Conservation (phyloP, 2,329 filamentous ascomycete genomes). For the Orbilia javanica region DNA sequence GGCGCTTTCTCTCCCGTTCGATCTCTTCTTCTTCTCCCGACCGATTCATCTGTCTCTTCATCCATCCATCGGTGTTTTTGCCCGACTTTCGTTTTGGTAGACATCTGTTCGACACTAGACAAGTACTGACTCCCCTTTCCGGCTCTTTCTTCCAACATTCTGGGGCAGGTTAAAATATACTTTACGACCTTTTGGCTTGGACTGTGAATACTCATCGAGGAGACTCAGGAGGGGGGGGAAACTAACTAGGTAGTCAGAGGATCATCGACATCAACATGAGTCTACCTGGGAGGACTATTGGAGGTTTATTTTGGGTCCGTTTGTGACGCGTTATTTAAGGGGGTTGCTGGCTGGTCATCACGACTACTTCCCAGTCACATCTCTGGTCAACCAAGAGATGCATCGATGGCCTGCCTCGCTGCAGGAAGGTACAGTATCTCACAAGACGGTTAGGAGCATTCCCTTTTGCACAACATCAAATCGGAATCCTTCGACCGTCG, state of each 20-base stretch:
- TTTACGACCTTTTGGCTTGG: background rate
- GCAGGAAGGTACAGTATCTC: slow-evolving; percentile 35
- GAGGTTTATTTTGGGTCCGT: background rate
- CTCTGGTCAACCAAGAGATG: slow-evolving; percentile 42
- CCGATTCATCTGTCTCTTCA: slow-evolving; percentile 10
- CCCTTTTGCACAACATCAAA: slow-evolving; percentile 53
- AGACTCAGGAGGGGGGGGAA: too few relatives aligned
- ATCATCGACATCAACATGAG: background rate
- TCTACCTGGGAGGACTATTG: background rate
- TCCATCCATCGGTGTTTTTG: background rate
- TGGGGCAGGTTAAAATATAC: background rate
- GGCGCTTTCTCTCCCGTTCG: slow-evolving; percentile 23
- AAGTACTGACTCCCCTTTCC: slow-evolving; percentile 6
- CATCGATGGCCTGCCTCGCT: slow-evolving; percentile 37
- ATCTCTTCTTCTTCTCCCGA: slow-evolving; percentile 21
- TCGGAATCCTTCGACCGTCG: slow-evolving; percentile 33
- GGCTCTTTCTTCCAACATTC: background rate
- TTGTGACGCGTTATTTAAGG: slow-evolving; percentile 32
- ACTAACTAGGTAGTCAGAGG: background rate
- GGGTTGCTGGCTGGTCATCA: slow-evolving; percentile 16
- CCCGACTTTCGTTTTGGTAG: slow-evolving; percentile 19
- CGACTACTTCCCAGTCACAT: slow-evolving; percentile 15
- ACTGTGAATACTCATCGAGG: slow-evolving; percentile 15
- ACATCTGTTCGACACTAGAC: slow-evolving; percentile 5
- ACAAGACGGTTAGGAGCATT: slow-evolving; percentile 53